These are phyloP conservation scores for Zizania palustris DNA, from an alignment of 202 grass and related monocot genomes.

Conservation along the genomic window DNA sequence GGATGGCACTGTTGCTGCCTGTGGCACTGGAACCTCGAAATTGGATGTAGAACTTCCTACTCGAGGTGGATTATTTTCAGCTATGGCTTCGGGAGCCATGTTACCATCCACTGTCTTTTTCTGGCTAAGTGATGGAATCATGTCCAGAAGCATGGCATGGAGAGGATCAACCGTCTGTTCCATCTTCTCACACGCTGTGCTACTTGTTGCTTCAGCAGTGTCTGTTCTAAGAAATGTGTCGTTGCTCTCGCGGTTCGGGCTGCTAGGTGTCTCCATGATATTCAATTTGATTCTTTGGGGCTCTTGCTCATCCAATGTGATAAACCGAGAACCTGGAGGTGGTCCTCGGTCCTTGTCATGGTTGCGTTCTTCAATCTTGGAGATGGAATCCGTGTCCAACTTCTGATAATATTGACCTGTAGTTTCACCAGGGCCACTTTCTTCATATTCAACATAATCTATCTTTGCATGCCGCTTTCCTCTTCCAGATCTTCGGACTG, in stretches of 20 bases:
- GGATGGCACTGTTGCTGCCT: slow-evolving; percentile 27
- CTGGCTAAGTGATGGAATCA: slow-evolving; percentile 73
- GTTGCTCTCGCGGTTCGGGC: slow-evolving; percentile 30
- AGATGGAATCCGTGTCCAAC: slow-evolving; percentile 37
- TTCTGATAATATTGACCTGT: slow-evolving; percentile 37
- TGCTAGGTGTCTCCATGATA: slow-evolving; percentile 6
- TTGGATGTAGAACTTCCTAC: slow-evolving; percentile 25
- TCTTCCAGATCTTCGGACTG: slow-evolving; percentile 49
- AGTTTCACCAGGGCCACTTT: slow-evolving; percentile 42
- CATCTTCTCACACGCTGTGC: slow-evolving; percentile 47
- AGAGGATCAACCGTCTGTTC: slow-evolving; percentile 83
- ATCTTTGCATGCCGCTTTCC: slow-evolving; percentile 62
- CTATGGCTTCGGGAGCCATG: background rate
- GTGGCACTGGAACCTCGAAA: slow-evolving; percentile 9
- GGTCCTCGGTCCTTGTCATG: background rate
- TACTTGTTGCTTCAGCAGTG: slow-evolving; percentile 31
- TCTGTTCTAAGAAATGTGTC: slow-evolving; percentile 35
- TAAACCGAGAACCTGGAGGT: background rate
- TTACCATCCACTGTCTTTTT: slow-evolving; percentile 28
- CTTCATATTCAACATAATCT: slow-evolving; percentile 59
- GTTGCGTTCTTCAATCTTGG: slow-evolving; percentile 40
- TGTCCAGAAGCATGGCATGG: slow-evolving; percentile 84
- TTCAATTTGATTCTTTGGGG: slow-evolving; percentile 23
- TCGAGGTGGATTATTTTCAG: slow-evolving; percentile 21
- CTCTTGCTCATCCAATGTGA: slow-evolving; percentile 34